Evolutionary conservation across 2,329 filamentous ascomycete species (phyloP).

Genomic region (Aschersonia sp.): DNA sequence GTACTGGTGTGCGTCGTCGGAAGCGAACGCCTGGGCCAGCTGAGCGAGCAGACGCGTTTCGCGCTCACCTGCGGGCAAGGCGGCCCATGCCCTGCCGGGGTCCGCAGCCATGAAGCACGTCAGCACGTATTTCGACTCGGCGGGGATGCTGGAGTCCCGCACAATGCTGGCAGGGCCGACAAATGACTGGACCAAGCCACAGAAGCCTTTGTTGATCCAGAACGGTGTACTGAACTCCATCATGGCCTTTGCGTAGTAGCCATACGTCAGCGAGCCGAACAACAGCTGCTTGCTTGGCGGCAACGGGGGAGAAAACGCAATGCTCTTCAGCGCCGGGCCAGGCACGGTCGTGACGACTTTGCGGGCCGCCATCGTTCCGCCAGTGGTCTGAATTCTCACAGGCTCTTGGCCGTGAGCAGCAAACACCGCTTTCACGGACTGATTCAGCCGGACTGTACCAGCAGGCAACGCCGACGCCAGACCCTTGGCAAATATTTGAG

Average conservation of each 20-base stretch:
- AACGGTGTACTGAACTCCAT: constrained; percentile 16
- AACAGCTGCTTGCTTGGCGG: constrained; percentile 9
- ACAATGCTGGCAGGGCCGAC: constrained; percentile 22
- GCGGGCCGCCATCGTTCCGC: neutral
- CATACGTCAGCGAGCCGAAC: constrained; percentile 11
- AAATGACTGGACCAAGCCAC: constrained; percentile 1
- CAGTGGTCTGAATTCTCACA: neutral
- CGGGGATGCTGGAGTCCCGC: constrained; percentile 24
- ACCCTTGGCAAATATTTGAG: neutral
- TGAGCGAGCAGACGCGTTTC: constrained; percentile 18
- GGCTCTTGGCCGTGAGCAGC: too few species aligned
- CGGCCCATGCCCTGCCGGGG: constrained; percentile 20
- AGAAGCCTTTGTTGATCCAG: constrained; percentile 16
- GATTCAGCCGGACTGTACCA: neutral
- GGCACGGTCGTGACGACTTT: neutral
- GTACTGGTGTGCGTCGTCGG: neutral
- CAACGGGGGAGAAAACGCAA: constrained; percentile 24
- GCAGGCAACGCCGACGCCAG: neutral
- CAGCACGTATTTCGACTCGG: constrained; percentile 14
- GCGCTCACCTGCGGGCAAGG: constrained; percentile 10
- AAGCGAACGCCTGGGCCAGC: constrained; percentile 12
- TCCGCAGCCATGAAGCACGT: constrained; percentile 27
- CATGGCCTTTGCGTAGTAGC: constrained; percentile 29
- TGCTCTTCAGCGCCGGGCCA: neutral
- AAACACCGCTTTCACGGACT: neutral